A percentile compares a stretch with the other conserved stretches of the same genome.
phyloP scores from a whole-genome alignment of 1,284 basidiomycete species.

The Pyrrhoderma noxium region DNA sequence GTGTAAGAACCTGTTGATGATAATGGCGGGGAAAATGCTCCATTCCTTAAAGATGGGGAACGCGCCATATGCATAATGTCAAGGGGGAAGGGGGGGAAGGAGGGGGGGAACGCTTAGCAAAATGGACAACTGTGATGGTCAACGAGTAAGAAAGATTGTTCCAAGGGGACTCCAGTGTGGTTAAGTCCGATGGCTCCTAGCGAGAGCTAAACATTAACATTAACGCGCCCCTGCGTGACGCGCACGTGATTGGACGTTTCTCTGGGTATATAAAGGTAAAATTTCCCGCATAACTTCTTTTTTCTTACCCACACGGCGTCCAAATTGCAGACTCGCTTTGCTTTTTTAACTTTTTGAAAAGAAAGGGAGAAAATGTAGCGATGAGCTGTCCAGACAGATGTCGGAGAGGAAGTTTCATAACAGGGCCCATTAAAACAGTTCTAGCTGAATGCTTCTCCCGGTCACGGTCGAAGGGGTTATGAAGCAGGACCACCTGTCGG shows the following conservation, averaged over 20 bases:
- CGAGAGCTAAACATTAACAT: neutral
- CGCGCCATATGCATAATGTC: slow-evolving; percentile 6
- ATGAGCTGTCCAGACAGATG: slow-evolving; percentile 81
- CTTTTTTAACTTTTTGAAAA: slow-evolving; percentile 28
- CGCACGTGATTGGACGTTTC: slow-evolving; percentile 9
- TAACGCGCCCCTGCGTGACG: slow-evolving; percentile 10
- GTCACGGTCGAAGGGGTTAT: slow-evolving; percentile 68
- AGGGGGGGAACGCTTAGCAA: neutral
- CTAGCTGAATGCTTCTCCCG: slow-evolving; percentile 81
- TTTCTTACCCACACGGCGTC: slow-evolving; percentile 38
- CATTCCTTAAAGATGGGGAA: slow-evolving; percentile 10
- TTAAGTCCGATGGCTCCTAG: no score
- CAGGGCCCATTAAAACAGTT: slow-evolving; percentile 76
- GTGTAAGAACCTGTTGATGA: slow-evolving; percentile 17
- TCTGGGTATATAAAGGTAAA: neutral
- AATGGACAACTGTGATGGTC: slow-evolving; percentile 2
- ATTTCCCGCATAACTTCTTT: neutral
- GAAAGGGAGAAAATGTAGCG: slow-evolving; percentile 30
- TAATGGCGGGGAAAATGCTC: slow-evolving; percentile 14
- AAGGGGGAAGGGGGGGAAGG: neutral
- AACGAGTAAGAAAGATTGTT: neutral
- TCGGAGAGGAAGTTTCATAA: slow-evolving; percentile 52
- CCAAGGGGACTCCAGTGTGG: neutral
- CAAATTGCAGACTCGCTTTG: slow-evolving; percentile 73
- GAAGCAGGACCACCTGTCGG: slow-evolving; percentile 87